Evolutionary conservation across 2,329 filamentous ascomycete species (phyloP), one percentile per base, ranked within the genome.

Genomic region (Calonectria ilicicola): DNA sequence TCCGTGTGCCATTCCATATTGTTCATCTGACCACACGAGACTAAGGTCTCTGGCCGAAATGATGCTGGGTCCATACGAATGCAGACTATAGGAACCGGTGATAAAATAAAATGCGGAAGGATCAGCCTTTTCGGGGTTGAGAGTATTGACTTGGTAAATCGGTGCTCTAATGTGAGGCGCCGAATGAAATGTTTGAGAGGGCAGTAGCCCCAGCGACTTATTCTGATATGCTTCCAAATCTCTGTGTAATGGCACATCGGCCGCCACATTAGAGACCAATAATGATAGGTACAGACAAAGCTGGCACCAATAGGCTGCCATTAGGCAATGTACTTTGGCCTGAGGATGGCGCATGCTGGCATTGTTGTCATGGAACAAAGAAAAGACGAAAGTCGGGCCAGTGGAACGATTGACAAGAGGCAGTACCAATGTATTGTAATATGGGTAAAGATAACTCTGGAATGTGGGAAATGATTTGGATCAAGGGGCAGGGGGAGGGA

Each of bases 341-440:
- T 3, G 14, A 17, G 1, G 2, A 17, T 40, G 35, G 26, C 32
- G 38, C 53, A 60, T 60, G 4, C 21, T 40, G 14, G 12, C 53
- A 60, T 60, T 60, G 53, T 60, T 60, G 53, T 26, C 23, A 60
- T 60, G 10, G 53, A 26, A 60, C 53, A 60, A 60, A 26, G 21
- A 40, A 60, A 60, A 60, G 53, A 40, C 53, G 53, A 32, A 40
- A 60, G 35, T 21, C 17, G 21, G 14, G 15, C 14, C 15, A 4
- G 21, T 1, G n/a, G 21, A 17, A 9, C 3, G 19, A 5, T 19
- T 26, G 14, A 14, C 6, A 26, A 26, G 53, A 40, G 17, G 12
- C 4, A 23, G 53, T 23, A n/a, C 32, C 21, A 26, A 26, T 5
- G 12, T 60, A 26, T 21, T 32, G 29, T 40, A 60, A 60, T 60